These are phyloP conservation scores for Colletotrichum cordylinicola DNA, from an alignment of 2,329 filamentous ascomycete species.

Conservation along the genomic window DNA sequence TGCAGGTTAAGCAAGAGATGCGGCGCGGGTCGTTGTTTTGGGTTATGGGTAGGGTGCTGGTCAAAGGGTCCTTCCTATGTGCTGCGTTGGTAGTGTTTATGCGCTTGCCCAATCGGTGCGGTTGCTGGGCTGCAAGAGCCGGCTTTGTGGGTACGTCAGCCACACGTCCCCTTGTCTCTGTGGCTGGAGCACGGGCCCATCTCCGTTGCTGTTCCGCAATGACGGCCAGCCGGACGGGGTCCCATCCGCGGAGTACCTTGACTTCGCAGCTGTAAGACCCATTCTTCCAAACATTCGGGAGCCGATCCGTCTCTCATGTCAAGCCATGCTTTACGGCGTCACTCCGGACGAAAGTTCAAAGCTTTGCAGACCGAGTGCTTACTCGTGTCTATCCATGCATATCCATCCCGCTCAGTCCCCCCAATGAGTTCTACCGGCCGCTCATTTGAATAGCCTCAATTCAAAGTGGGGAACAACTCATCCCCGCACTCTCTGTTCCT, in stretches of 20 bases:
- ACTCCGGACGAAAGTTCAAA: not conserved
- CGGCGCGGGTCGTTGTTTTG: conserved; percentile 12
- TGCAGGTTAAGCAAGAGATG: not conserved
- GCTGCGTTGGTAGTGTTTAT: conserved; percentile 16
- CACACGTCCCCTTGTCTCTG: not conserved
- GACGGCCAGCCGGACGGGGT: not conserved
- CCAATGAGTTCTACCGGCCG: conserved; percentile 1
- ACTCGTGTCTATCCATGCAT: not conserved
- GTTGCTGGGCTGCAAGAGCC: conserved; percentile 21
- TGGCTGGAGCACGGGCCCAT: not conserved
- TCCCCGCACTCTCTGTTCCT: conserved; percentile 3
- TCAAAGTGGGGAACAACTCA: conserved; percentile 7
- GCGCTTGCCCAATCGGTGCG: conserved; percentile 22
- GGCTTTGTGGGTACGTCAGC: not conserved
- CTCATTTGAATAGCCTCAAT: conserved; percentile 19
- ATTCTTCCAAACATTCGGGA: not conserved
- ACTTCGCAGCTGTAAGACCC: not conserved
- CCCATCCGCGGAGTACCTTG: not conserved
- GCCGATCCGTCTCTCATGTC: not conserved
- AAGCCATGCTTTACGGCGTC: not conserved
- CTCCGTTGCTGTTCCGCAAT: not conserved
- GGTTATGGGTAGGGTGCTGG: conserved; percentile 4
- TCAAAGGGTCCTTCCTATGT: conserved; percentile 8
- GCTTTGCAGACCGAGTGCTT: not conserved
- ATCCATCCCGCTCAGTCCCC: not conserved